Percentiles rank a stretch among this genome's conserved stretches.
Evolutionary conservation across 306 rosid genomes (phyloP).

Genomic region (Psophocarpus tetragonolobus): DNA sequence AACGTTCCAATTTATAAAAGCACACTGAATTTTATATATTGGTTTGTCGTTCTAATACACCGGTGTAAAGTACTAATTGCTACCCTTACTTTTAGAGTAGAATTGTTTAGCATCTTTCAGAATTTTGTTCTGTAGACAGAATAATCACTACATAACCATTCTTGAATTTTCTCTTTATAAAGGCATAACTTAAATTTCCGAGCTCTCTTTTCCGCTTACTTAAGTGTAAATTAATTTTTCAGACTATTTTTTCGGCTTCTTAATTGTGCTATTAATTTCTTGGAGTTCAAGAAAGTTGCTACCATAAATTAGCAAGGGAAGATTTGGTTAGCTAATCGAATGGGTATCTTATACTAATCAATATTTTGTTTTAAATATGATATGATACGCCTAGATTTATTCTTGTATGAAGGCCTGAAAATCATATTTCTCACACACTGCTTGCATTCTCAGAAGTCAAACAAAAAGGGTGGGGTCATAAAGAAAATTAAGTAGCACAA

Average conservation of each 20-base stretch:
- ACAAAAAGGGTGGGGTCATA: constrained; percentile 29
- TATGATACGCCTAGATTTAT: not conserved
- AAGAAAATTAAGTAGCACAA: constrained; percentile 27
- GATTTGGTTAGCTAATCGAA: constrained; percentile 26
- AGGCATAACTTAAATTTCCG: not conserved
- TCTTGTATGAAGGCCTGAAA: constrained; percentile 7
- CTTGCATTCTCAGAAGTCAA: constrained; percentile 41
- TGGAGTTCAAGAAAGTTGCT: not conserved
- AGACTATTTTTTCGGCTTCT: not conserved
- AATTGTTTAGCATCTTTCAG: not conserved
- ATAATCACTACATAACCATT: not conserved
- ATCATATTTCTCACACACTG: constrained; percentile 26
- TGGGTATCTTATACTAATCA: not conserved
- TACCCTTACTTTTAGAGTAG: not conserved
- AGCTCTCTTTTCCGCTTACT: not conserved
- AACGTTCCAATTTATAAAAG: not conserved
- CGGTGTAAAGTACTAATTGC: not conserved
- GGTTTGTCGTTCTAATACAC: not conserved
- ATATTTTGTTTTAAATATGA: not conserved
- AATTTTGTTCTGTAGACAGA: not conserved
- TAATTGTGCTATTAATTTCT: not conserved
- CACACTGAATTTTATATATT: not conserved
- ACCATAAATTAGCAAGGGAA: not conserved
- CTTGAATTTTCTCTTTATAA: not conserved
- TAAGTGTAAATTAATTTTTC: not conserved